Base-by-base conservation (phyloP, 2,329 filamentous ascomycete genomes). In the Claviceps cyperi region DNA sequence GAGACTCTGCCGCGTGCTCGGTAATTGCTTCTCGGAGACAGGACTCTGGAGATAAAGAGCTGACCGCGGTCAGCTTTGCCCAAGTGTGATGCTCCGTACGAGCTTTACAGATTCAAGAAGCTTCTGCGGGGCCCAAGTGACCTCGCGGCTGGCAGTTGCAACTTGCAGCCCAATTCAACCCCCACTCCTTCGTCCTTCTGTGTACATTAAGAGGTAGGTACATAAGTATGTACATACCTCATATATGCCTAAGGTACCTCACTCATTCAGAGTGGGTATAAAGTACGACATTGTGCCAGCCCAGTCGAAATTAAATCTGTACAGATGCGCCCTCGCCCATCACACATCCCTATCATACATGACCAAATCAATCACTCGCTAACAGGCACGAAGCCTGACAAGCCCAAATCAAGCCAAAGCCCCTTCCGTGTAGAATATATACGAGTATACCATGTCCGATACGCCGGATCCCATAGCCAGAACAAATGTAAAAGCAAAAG, bases 271-370 rank as follows among this genome's bases (percentile, higher is more conserved):
- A n/a, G n/a, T n/a, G n/a, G n/a, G n/a, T n/a, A n/a, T n/a, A n/a
- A n/a, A n/a, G n/a, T n/a, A n/a, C n/a, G n/a, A n/a, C n/a, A n/a
- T 21, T 41, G 36, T 44, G 35, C n/a, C 40, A 14, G 41, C 40
- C 28, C 22, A 35, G 3, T 48, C 22, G 17, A 15, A 44, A 51
- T 46, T 39, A 43, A 28, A 32, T 32, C 41, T 43, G 32, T 52
- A 49, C 50, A 52, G 24, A 43, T 43, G 32, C 47, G 37, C 24
- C 45, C 17, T 46, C 15, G n/a, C n/a, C 22, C 22, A 46, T 43
- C 47, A 39, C n/a, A 45, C 8, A 7, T 35, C 9, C n/a, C 39
- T 49, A 51, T 40, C 39, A 32, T 49, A 49, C 47, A 49, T 19
- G 24, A 21, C 21, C 4, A n/a, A 49, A 43, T 11, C 28, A 48